phyloP scores from a whole-genome alignment of 495 filamentous ascomycete genomes.

The Talaromyces adpressus region DNA sequence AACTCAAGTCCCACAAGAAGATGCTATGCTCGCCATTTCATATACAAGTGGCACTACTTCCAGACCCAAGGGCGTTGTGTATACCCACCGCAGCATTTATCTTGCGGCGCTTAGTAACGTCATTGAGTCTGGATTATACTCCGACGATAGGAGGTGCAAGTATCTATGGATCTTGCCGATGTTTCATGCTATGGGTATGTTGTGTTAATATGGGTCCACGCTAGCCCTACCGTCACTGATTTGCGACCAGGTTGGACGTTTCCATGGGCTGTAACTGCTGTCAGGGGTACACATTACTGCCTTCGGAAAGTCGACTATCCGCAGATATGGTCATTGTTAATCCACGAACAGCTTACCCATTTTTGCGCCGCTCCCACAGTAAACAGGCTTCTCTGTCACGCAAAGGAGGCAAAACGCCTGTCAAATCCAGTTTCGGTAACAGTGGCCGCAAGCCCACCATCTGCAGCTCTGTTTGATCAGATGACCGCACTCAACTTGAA shows the following conservation, averaged over 20 bases:
- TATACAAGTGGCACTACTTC: no score
- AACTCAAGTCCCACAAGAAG: no score
- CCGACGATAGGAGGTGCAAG: no score
- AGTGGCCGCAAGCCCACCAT: slow-evolving; percentile 89
- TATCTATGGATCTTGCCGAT: no score
- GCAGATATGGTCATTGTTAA: slow-evolving; percentile 81
- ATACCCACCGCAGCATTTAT: no score
- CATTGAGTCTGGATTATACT: no score
- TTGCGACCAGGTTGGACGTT: slow-evolving; percentile 57
- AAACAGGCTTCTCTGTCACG: slow-evolving; percentile 82
- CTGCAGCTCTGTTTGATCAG: slow-evolving; percentile 79
- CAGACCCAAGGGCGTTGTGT: no score
- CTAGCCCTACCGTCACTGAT: no score
- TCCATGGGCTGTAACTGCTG: slow-evolving; percentile 83
- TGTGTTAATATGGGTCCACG: no score
- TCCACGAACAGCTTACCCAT: slow-evolving; percentile 79
- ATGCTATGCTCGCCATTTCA: no score
- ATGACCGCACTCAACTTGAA: slow-evolving; percentile 84
- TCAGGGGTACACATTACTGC: slow-evolving; percentile 90
- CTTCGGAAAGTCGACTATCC: slow-evolving; percentile 91
- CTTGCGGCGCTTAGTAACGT: no score
- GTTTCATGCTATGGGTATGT: no score
- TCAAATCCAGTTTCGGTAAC: slow-evolving; percentile 74
- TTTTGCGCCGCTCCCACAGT: slow-evolving; percentile 96
- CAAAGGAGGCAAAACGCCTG: slow-evolving; percentile 60